Evolutionary conservation across 257 asterid species (phyloP), one percentile per base, ranked within the genome.

Genomic region (Linaria vulgaris): DNA sequence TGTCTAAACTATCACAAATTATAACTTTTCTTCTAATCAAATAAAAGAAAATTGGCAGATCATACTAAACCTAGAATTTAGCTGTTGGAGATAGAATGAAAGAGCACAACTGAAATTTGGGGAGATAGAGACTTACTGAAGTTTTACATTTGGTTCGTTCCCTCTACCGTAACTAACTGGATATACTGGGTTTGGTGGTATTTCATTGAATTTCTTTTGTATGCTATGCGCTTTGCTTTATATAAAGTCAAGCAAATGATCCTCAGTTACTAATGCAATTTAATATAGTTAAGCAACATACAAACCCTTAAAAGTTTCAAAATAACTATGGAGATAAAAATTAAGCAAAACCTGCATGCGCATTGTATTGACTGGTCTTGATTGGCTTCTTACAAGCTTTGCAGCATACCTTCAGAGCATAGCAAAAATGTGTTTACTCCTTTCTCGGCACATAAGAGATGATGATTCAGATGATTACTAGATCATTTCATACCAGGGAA

Each of bases 311-410:
- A 60, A 47, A 68, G 34, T 39, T 46, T 50, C 12, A 63, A 67
- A n/a, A 65, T 54, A 54, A 24, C 62, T 20, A 62, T 58, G 68
- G 68, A 38, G 46, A 73, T 51, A 41, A 59, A 58, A 62, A 61
- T 50, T 52, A 74, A 64, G 57, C 13, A 51, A 56, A 66, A 88
- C 98, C 96, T 91, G 95, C 85, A 78, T 91, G 98, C 21, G 74
- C 72, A 59, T 84, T 79, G 25, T 79, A 91, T 22, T 84, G 94
- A 74, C 96, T 84, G 80, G 91, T 80, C 86, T 81, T 88, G 82
- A 91, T 77, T 76, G 96, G 95, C 91, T 84, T 91, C 88, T 68
- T 84, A 80, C 98, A 91, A 67, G 94, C 80, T 79, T 88, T 91
- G 80, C 98, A 91, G 84, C 83, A 71, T 56, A 91, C 98, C 98